phyloP scores from a whole-genome alignment of 78 protist species.

The Speleostelium caveatum region DNA sequence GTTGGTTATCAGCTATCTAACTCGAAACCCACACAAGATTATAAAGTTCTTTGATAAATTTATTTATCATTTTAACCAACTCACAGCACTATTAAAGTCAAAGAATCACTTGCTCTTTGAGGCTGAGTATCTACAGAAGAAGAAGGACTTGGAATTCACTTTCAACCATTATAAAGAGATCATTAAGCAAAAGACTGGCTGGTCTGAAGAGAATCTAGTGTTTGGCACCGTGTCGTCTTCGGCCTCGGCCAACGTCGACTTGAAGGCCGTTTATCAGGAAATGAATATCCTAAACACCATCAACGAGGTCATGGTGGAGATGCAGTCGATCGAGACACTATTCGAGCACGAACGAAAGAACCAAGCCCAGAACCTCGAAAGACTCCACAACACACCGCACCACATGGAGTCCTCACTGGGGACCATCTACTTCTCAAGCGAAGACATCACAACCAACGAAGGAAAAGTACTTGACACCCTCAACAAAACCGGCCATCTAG shows the following conservation, averaged over 20 bases:
- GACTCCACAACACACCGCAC: neutral
- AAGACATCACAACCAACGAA: neutral
- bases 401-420: conserved; percentile 37
- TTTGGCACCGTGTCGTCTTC: no score
- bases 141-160: conserved; percentile 55
- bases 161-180: conserved; percentile 5
- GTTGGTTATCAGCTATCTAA: conserved; percentile 47
- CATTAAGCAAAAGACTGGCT: neutral
- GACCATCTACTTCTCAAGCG: conserved; percentile 7
- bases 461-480: conserved; percentile 38
- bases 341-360: conserved; percentile 33
- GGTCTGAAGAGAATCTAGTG: no score
- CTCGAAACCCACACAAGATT: conserved; percentile 62
- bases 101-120: conserved; percentile 61
- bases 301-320: neutral
- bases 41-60: conserved; percentile 65
- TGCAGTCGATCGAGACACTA: conserved; percentile 2
- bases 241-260: neutral
- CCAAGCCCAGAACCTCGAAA: neutral
- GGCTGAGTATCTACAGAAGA: conserved; percentile 25
- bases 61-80: conserved; percentile 9
- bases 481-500: conserved; percentile 54
- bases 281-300: neutral
- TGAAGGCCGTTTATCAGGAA: neutral
- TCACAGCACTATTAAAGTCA: conserved; percentile 19